Conservation (phyloP, 441 rosid species). For the Erodium texanum region DNA sequence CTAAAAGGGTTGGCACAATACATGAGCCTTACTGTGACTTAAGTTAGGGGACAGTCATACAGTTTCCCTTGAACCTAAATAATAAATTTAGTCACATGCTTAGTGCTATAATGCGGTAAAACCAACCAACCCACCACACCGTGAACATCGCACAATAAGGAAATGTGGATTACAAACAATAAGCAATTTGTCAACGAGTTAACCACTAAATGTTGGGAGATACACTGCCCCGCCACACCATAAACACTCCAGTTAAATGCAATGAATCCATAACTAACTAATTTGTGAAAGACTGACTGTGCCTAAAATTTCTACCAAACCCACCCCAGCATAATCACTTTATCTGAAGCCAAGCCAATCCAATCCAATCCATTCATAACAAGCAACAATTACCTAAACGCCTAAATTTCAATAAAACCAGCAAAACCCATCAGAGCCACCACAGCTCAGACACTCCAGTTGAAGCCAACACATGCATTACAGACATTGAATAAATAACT, state of each 20-base stretch:
- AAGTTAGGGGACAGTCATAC: background rate
- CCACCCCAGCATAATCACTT: background rate
- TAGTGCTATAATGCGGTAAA: background rate
- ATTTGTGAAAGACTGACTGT: background rate
- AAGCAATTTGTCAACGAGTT: background rate
- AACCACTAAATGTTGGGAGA: background rate
- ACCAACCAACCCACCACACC: background rate
- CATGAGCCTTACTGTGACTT: background rate
- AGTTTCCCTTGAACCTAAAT: background rate
- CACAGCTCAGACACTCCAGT: background rate
- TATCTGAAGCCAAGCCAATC: background rate
- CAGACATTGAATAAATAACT: background rate
- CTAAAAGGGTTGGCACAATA: background rate
- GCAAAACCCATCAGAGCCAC: background rate
- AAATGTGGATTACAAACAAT: background rate
- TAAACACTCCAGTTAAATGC: background rate
- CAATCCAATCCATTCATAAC: background rate
- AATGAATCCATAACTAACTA: background rate
- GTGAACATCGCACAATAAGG: background rate
- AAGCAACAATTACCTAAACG: background rate
- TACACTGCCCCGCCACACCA: background rate
- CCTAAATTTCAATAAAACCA: background rate
- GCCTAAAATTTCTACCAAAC: background rate
- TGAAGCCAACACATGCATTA: background rate
- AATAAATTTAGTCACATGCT: background rate